Evolutionary conservation across 2,329 filamentous ascomycete species (phyloP), one percentile per base, ranked within the genome.

Genomic region (Orbilia brochopaga): DNA sequence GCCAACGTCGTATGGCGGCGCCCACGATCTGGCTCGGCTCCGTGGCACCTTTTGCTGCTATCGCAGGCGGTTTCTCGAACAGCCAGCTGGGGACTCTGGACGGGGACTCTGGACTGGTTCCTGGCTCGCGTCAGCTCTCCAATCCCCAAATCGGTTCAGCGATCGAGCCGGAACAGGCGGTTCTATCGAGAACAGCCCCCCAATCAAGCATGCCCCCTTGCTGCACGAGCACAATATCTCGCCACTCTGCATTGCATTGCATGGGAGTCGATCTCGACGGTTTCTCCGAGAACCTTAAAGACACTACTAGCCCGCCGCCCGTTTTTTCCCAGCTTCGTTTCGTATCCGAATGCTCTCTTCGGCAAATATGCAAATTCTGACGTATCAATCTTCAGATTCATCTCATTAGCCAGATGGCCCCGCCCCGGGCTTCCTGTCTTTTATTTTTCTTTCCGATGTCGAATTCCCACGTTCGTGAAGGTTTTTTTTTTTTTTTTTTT

Each of bases 391-490:
- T 32, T 40, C 15, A 10, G 15, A 19, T 48, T 13, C 57, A 37
- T 50, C 52, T 60, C 50, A 52, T 60, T 51, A 51, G 24, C 27
- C 21, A 21, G 7, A 21, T 46, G 56, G n/a, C 27, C 27, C 27
- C 27, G 27, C 27, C 27, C 27, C 4, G 27, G 27, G 3, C 27
- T 32, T 32, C 8, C 27, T 32, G 27, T 32, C 27, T 32, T 32
- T 32, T 32, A 32, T 32, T 32, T 51, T 37, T 59, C 50, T 23
- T 21, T 59, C 44, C 44, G n/a, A n/a, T n/a, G n/a, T n/a, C n/a
- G n/a, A n/a, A n/a, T n/a, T n/a, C n/a, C n/a, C n/a, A n/a, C n/a
- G n/a, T n/a, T n/a, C n/a, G n/a, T n/a, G n/a, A n/a, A n/a, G n/a
- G n/a, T n/a, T n/a, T n/a, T n/a, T n/a, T n/a, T n/a, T n/a, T n/a